Percentiles rank a stretch among this genome's conserved stretches.
Evolutionary conservation across 108 stramenopile species (phyloP).

Genomic region (Pseudonitzschia multiseries): DNA sequence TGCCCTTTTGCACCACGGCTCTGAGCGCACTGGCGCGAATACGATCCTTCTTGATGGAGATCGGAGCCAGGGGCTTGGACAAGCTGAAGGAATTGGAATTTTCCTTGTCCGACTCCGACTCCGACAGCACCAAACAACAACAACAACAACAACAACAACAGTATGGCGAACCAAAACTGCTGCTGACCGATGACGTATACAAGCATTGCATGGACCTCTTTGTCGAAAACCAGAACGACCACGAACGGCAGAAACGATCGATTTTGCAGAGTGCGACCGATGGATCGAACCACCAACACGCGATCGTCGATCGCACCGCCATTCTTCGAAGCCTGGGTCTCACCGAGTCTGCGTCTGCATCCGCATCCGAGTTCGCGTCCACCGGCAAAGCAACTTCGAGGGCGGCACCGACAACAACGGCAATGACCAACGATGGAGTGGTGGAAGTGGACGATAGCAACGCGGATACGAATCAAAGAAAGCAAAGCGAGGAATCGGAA

Average conservation of each 20-base stretch:
- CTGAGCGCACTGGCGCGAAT: conserved; percentile 45
- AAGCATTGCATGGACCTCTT: conserved; percentile 10
- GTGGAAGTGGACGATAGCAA: background rate
- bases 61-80: conserved; percentile 25
- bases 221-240: background rate
- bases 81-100: conserved; percentile 4
- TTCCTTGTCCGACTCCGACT: background rate
- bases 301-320: background rate
- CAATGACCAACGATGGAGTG: background rate
- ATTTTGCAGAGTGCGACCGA: background rate
- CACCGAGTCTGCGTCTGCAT: background rate
- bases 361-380: too few species aligned
- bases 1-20: conserved; percentile 70
- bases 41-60: conserved; percentile 27
- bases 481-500: background rate
- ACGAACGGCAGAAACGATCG: background rate
- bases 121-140: background rate
- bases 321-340: conserved; percentile 9
- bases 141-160: background rate
- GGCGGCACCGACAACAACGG: background rate
- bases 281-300: background rate
- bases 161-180: background rate
- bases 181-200: background rate
- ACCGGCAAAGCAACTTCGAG: background rate
- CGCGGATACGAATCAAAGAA: background rate